phyloP scores from a whole-genome alignment of 2,329 filamentous ascomycete genomes.

The Trichoderma atrobrunneum region DNA sequence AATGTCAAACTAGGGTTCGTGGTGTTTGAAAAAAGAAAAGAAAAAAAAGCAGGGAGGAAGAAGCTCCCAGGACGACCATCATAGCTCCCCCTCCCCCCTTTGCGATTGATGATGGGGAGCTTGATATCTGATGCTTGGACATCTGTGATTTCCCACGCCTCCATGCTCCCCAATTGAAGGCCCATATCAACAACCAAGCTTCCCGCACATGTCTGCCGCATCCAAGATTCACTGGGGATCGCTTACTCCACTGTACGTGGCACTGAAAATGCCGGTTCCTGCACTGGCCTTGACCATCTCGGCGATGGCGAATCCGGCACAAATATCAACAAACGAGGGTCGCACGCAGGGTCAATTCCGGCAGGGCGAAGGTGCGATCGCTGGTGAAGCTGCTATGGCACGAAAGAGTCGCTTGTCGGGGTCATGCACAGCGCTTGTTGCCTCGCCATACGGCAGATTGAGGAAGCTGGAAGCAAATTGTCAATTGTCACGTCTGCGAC shows the following conservation, averaged over 20 bases:
- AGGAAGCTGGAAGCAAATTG: slow-evolving; percentile 24
- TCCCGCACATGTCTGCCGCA: not conserved
- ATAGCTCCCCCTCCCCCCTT: not conserved
- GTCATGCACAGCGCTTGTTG: slow-evolving; percentile 12
- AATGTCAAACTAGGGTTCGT: not conserved
- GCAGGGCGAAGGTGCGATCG: not conserved
- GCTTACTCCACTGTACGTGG: slow-evolving; percentile 66
- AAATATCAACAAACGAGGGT: slow-evolving; percentile 11
- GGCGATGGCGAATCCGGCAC: slow-evolving; percentile 21
- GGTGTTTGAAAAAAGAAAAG: not conserved
- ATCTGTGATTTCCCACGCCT: not conserved
- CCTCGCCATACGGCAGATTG: slow-evolving; percentile 6
- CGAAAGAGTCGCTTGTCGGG: not conserved
- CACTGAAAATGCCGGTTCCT: slow-evolving; percentile 59
- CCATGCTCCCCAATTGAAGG: not conserved
- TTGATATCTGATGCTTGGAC: no score
- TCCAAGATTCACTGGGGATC: not conserved
- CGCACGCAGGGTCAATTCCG: not conserved
- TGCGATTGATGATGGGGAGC: not conserved
- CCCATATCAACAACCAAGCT: not conserved
- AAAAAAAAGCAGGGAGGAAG: not conserved
- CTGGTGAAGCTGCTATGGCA: not conserved
- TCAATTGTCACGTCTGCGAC: slow-evolving; percentile 36
- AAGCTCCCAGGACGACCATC: not conserved
- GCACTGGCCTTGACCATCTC: slow-evolving; percentile 48